Evolutionary conservation across 345 rosid genomes (phyloP).

Genomic region (Syzygium aromaticum): DNA sequence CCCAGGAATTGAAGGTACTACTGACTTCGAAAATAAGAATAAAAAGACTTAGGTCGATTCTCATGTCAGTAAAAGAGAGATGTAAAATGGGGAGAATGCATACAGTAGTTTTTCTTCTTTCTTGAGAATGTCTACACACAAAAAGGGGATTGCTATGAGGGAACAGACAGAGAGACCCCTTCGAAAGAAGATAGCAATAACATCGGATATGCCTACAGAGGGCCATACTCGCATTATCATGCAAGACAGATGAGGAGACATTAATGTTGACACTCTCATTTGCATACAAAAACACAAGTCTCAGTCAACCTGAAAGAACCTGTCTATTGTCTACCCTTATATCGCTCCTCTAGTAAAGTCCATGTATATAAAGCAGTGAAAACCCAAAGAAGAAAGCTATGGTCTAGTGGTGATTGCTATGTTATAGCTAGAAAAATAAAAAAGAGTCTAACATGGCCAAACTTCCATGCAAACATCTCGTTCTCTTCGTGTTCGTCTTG

Average conservation of each 20-base stretch:
- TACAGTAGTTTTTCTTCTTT: background rate
- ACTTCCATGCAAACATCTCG: slow-evolving; percentile 22
- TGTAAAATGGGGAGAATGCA: background rate
- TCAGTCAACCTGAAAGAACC: background rate
- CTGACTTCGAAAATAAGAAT: background rate
- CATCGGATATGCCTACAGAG: background rate
- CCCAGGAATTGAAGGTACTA: background rate
- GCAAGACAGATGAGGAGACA: background rate
- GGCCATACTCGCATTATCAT: background rate
- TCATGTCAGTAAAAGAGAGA: background rate
- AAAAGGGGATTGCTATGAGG: background rate
- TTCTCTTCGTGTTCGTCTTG: slow-evolving; percentile 25
- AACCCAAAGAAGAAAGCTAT: background rate
- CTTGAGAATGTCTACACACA: background rate
- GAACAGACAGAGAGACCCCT: background rate
- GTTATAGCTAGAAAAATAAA: background rate
- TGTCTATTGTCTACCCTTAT: background rate
- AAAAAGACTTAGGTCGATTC: background rate
- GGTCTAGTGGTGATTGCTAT: background rate
- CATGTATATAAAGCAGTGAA: background rate
- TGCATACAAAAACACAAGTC: background rate
- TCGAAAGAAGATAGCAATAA: background rate
- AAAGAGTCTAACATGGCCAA: slow-evolving; percentile 14
- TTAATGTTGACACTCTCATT: background rate
- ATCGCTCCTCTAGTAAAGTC: background rate